Evolutionary conservation across 148 eudicot species (phyloP), one percentile per base, ranked within the genome.

Genomic region (Drosera capensis): DNA sequence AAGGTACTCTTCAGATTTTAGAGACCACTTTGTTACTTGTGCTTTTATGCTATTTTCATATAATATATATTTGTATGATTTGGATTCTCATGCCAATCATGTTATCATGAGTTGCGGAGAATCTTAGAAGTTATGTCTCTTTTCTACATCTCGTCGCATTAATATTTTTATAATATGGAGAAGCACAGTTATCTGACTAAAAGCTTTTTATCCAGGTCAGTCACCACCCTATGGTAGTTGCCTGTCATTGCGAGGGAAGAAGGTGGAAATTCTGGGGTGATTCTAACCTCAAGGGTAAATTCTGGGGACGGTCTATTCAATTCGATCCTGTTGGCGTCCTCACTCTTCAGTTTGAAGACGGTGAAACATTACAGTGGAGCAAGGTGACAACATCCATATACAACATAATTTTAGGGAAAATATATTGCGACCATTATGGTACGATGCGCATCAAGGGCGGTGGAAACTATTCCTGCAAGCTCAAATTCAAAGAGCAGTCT

Each of bases 201-300:
- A n/a, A n/a, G n/a, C n/a, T n/a, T n/a, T n/a, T n/a, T 11, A 43
- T 54, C 55, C 76, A 85, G 95, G 95, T 85, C 43, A 85, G 95
- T 65, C 95, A 85, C 63, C 95, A 85, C 61, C 95, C 95, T 12
- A 85, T 76, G 90, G 67, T 80, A 48, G 95, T 85, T 56, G 95
- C 95, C 43, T 84, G 95, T 65, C 95, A 84, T 38, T 84, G 95
- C 59, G 88, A 84, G 65, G 95, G 95, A 36, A 67, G 67, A 57
- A 82, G 85, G 49, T 85, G 95, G 95, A 80, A 77, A 58, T 85
- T 85, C 57, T 85, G 95, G 90, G 95, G 88, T 42, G 95, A 80
- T 63, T 85, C 95, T 30, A 85, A 85, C 66, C 90, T 85, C 40
- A 85, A 85, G 67, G 95, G 95, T 46, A 85, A 85, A 58, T 85